Base-by-base conservation (phyloP, 768 basidiomycete genomes). In the Boletus rubescentipes region DNA sequence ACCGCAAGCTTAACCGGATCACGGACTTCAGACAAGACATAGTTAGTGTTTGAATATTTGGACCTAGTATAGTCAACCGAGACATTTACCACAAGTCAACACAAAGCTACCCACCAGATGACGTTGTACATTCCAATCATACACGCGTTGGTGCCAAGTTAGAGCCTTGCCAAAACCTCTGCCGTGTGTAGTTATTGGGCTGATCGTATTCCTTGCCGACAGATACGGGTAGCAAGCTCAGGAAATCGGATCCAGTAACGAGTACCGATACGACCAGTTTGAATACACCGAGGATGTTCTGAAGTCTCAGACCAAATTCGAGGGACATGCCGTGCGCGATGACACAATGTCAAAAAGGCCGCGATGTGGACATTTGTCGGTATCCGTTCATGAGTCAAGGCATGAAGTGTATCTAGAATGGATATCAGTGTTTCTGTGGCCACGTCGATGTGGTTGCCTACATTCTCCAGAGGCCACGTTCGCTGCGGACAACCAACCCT, bases 381-480 rank as follows among this genome's bases (percentile, higher is more conserved):
- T 0, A 80, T 76, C 1, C 79, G 78, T 4, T 72, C 63, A 21
- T 77, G 65, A 9, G 68, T 72, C 10, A 87, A 62, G 1, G 85
- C 78, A 58, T 87, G 81, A 0, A 88, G 68, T 0, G 79, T 65
- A 61, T 90, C 87, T 89, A 47, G 30, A n/a, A 41, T 30, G 14
- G n/a, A n/a, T 51, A 47, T 58, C 43, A 51, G 39, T 10, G 15
- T 8, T 4, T 29, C 5, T 14, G 9, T 15, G 9, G 11, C 8
- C 14, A 42, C 30, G 16, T 20, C 7, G 2, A 39, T 1, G 5
- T 15, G 11, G 38, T n/a, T 16, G 9, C 59, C 75, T 59, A 86
- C 87, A 90, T 83, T 89, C 86, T 35, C 85, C 86, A 51, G 87
- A 87, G 5, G 87, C 85, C 18, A 86, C 75, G 47, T 79, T 79